Evolutionary conservation across 1,284 basidiomycete species (phyloP), one percentile per base, ranked within the genome.

Genomic region (Marasmius fiardii): DNA sequence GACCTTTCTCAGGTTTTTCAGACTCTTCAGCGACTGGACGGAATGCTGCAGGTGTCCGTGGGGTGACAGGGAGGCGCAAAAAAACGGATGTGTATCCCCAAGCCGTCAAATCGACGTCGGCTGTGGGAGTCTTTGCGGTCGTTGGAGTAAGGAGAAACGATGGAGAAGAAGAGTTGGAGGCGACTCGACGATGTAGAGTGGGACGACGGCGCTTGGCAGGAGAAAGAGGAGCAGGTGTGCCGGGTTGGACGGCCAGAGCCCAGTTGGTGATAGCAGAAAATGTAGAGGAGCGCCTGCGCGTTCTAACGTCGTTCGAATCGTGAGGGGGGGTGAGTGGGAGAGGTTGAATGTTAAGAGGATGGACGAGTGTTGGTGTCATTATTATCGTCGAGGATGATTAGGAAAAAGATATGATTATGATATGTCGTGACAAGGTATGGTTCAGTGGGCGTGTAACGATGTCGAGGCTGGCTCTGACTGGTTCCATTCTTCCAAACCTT

Each of bases 21-120:
- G 28, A 14, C 2, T 23, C 14, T 3, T 28, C 24, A 23, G 7
- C 43, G 35, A 51, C 18, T 18, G 35, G 51, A 58, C 63, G 57
- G 66, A 66, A 61, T 47, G 63, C 61, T 55, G 69, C 56, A 54
- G 76, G 71, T 1, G 78, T 75, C 43, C 70, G 62, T 0, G 80
- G 77, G 0, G 80, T 76, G 28, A 78, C 75, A 2, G 82, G 82
- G 50, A 86, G 70, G 23, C 80, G 77, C n/a, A 87, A 71, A 64
- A 88, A 84, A 50, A 86, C 74, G 31, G 81, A 82, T 14, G 83
- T 81, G 68, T 89, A 88, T 0, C 85, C 85, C 21, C 85, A 74
- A 3, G 77, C 63, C 11, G 80, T 79, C 31, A 88, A 76, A 64
- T 87, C 80, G 21, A 72, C 66, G 48, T 71, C 80, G 73, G 61